phyloP scores from a whole-genome alignment of 2,329 filamentous ascomycete genomes.

The Cercospora nicotianae region DNA sequence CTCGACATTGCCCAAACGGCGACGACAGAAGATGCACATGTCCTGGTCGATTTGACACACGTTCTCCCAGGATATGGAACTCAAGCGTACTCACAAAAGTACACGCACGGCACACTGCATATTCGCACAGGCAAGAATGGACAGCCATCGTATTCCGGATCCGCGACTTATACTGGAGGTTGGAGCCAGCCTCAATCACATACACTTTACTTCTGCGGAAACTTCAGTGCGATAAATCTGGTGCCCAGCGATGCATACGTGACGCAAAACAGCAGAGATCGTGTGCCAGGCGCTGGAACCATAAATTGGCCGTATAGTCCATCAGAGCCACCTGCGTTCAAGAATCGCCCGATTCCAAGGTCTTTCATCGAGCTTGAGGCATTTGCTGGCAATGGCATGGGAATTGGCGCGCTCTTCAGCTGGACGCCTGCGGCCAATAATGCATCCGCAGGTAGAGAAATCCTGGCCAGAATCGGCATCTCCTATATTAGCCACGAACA shows the following conservation, averaged over 20 bases:
- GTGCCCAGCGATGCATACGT: slow-evolving; percentile 21
- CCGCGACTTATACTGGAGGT: slow-evolving; percentile 50
- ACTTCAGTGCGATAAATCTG: slow-evolving; percentile 25
- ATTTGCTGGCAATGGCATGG: slow-evolving; percentile 24
- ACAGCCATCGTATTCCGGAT: slow-evolving; percentile 44
- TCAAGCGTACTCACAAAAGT: slow-evolving; percentile 29
- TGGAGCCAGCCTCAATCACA: slow-evolving; percentile 49
- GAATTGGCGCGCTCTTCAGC: slow-evolving; percentile 27
- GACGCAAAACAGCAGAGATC: slow-evolving; percentile 7
- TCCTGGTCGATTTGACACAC: slow-evolving; percentile 53
- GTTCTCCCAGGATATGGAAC: slow-evolving; percentile 44
- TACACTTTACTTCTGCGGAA: slow-evolving; percentile 48
- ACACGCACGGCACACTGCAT: slow-evolving; percentile 24
- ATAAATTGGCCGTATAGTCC: slow-evolving; percentile 27
- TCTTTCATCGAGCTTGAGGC: slow-evolving; percentile 24
- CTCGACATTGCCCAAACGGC: background rate
- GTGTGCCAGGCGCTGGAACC: slow-evolving; percentile 24
- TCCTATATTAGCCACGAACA: slow-evolving; percentile 24
- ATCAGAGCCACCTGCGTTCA: slow-evolving; percentile 18
- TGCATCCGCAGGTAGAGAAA: slow-evolving; percentile 8
- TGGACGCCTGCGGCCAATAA: slow-evolving; percentile 22
- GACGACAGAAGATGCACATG: slow-evolving; percentile 39
- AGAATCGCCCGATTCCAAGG: slow-evolving; percentile 15
- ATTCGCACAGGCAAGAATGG: slow-evolving; percentile 36
- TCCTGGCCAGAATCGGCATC: slow-evolving; percentile 22